Percentiles rank a stretch among this genome's conserved stretches.
Evolutionary conservation across 768 basidiomycete species (phyloP).

Genomic region (Multifurca ochricompacta): DNA sequence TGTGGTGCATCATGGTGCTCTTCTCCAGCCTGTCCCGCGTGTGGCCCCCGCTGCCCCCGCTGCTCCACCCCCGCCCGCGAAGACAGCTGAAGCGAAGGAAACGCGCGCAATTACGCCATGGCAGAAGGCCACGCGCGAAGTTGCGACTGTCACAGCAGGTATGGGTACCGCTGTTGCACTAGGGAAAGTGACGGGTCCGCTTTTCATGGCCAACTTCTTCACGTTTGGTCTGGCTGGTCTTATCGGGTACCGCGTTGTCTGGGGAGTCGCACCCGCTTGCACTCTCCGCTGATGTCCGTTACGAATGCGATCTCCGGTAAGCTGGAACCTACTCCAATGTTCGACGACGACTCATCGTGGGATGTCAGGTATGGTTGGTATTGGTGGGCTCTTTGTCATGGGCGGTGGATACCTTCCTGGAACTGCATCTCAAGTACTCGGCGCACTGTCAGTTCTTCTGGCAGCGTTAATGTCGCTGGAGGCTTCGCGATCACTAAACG

Average conservation of each 20-base stretch:
- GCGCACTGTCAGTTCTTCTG: conserved; percentile 76
- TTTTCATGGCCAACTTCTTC: conserved; percentile 86
- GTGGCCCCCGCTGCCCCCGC: conserved; percentile 53
- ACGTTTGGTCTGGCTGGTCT: conserved; percentile 82
- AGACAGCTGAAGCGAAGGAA: conserved; percentile 39
- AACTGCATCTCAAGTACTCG: conserved; percentile 72
- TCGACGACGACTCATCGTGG: background rate
- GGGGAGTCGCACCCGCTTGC: conserved; percentile 85
- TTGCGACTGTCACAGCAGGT: conserved; percentile 63
- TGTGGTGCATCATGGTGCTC: conserved; percentile 58
- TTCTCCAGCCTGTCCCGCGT: conserved; percentile 61
- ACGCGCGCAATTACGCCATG: conserved; percentile 68
- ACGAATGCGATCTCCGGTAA: conserved; percentile 82
- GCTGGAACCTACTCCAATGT: conserved; percentile 21
- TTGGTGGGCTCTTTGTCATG: conserved; percentile 87
- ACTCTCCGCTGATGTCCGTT: conserved; percentile 87
- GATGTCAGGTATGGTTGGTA: conserved; percentile 57
- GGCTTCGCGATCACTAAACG: conserved; percentile 87
- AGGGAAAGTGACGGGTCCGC: conserved; percentile 71
- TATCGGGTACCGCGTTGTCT: conserved; percentile 83
- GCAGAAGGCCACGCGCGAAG: conserved; percentile 73
- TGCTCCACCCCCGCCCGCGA: conserved; percentile 42
- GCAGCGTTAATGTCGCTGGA: conserved; percentile 86
- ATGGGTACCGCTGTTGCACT: conserved; percentile 68
- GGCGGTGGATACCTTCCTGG: conserved; percentile 80